Evolutionary conservation across 352 stramenopile genomes (phyloP).

Genomic region (Phytophthora fragariae): DNA sequence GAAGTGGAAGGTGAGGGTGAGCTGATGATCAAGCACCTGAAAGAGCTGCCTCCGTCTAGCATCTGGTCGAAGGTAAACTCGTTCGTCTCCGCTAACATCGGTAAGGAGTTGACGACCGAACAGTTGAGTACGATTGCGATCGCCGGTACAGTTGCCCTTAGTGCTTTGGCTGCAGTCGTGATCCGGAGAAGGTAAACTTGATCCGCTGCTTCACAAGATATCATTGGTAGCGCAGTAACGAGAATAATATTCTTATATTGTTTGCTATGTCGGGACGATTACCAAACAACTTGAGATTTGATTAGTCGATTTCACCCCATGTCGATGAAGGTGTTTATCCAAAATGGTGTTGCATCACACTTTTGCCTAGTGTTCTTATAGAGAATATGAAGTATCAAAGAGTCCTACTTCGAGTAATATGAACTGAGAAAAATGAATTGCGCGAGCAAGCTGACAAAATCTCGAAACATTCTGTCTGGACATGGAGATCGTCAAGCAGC

Average conservation of each 20-base stretch:
- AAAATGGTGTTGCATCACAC: too few species aligned
- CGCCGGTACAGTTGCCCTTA: slow-evolving; percentile 14
- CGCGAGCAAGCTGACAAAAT: too few species aligned
- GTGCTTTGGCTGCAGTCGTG: slow-evolving; percentile 16
- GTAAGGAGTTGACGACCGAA: slow-evolving; percentile 7
- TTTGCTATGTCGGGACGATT: not conserved
- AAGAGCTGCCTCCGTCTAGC: slow-evolving; percentile 12
- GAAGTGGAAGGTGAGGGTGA: slow-evolving; percentile 87
- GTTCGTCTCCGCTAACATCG: slow-evolving; percentile 16
- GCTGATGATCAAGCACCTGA: slow-evolving; percentile 88
- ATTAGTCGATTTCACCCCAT: too few species aligned
- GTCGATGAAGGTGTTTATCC: too few species aligned
- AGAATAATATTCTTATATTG: not conserved
- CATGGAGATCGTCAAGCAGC: too few species aligned
- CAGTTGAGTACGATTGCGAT: slow-evolving; percentile 15
- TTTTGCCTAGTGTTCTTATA: too few species aligned
- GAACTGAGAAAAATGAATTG: too few species aligned
- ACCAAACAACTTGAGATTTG: too few species aligned
- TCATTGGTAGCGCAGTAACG: not conserved
- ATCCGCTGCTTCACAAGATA: not conserved
- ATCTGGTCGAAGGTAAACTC: slow-evolving; percentile 29
- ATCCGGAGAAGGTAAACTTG: slow-evolving; percentile 28
- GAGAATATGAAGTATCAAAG: too few species aligned
- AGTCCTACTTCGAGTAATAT: too few species aligned
- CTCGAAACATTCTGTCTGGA: too few species aligned